Percentiles rank a stretch among this genome's conserved stretches.
Conservation (phyloP, 805 yeast genomes). For the Ogataea trehaloabstinens region DNA sequence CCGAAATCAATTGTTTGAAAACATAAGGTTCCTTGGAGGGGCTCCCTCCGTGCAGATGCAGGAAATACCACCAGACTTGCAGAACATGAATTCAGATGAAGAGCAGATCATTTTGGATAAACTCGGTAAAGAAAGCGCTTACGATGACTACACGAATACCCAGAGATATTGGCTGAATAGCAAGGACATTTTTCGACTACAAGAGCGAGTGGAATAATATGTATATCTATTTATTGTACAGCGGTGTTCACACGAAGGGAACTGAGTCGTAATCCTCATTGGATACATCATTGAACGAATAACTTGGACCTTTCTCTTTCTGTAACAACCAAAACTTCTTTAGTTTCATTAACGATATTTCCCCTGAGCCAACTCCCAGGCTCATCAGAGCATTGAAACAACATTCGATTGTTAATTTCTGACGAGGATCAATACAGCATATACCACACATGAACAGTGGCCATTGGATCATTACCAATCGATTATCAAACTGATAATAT, state of each 20-base stretch:
- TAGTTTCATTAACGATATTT: constrained; percentile 30
- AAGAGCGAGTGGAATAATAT: constrained; percentile 31
- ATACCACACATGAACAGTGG: constrained; percentile 35
- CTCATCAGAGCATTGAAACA: constrained; percentile 33
- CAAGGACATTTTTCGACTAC: constrained; percentile 37
- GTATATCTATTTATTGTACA: not conserved
- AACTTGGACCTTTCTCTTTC: constrained; percentile 24
- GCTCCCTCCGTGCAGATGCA: constrained; percentile 96
- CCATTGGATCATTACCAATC: constrained; percentile 39
- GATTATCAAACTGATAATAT: constrained; percentile 32
- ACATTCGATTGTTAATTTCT: constrained; percentile 33
- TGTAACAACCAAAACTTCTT: constrained; percentile 32
- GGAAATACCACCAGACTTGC: constrained; percentile 73
- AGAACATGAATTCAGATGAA: constrained; percentile 42
- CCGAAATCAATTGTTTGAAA: constrained; percentile 72
- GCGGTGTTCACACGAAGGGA: constrained; percentile 28
- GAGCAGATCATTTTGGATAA: constrained; percentile 38
- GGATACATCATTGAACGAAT: constrained; percentile 23
- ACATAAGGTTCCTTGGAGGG: constrained; percentile 74
- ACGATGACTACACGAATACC: constrained; percentile 32
- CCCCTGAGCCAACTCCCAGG: constrained; percentile 37
- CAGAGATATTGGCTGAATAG: constrained; percentile 37
- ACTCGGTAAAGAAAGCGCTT: constrained; percentile 34
- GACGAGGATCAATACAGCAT: constrained; percentile 29
- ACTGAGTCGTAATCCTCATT: constrained; percentile 35